Conservation (phyloP, 2,329 filamentous ascomycete genomes). For the Magnaporthiopsis poae region DNA sequence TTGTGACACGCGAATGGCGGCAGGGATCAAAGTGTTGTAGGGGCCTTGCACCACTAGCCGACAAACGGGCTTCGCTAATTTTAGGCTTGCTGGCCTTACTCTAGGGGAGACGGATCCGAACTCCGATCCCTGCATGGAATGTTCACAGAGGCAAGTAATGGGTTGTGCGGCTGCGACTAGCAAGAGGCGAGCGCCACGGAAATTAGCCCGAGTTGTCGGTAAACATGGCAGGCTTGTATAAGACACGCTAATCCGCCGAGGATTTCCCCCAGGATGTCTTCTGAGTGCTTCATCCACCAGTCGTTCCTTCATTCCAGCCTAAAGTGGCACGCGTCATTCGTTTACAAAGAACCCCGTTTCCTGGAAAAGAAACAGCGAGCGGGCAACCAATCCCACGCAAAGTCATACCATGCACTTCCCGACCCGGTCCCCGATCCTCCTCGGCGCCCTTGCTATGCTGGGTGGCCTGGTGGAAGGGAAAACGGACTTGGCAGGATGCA, state of each 20-base stretch:
- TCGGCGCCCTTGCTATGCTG: background rate
- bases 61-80: background rate
- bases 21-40: too few relatives aligned
- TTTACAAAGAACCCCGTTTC: background rate
- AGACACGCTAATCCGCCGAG: background rate
- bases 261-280: background rate
- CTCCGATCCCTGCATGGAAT: background rate
- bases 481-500: constrained; percentile 39
- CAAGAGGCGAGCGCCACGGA: background rate
- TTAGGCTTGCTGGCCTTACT: background rate
- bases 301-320: background rate
- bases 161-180: too few relatives aligned
- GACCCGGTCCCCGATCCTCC: background rate
- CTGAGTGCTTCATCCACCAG: background rate
- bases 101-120: background rate
- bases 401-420: background rate
- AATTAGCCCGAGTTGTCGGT: background rate
- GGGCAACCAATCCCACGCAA: background rate
- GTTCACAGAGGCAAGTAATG: too few relatives aligned
- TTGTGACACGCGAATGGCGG: too few relatives aligned
- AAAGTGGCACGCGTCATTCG: background rate
- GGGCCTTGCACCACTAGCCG: background rate
- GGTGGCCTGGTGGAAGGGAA: constrained; percentile 20
- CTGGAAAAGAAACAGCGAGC: too few relatives aligned
- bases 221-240: background rate